A percentile compares a stretch with the other conserved stretches of the same genome.
phyloP scores from a whole-genome alignment of 345 rosid genomes.

The Aegle marmelos region DNA sequence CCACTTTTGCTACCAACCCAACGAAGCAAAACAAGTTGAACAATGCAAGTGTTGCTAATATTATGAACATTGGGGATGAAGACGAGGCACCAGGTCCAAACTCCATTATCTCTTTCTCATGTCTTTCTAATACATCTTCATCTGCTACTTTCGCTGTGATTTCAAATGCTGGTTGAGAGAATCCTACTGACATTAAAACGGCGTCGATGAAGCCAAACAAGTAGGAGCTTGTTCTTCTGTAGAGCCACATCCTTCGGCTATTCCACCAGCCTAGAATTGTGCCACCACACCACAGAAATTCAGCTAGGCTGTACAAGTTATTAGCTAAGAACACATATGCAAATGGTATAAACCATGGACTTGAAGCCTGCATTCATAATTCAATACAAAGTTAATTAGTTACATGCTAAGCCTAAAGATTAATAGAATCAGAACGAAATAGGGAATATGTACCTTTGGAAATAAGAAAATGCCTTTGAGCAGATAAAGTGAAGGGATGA shows the following conservation, averaged over 20 bases:
- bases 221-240: constrained; percentile 66
- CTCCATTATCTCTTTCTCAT: constrained; percentile 61
- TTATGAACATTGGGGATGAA: constrained; percentile 53
- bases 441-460: constrained; percentile 47
- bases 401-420: not conserved
- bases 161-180: constrained; percentile 45
- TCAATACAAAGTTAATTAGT: not conserved
- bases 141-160: constrained; percentile 69
- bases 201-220: constrained; percentile 56
- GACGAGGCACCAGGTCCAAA: constrained; percentile 70
- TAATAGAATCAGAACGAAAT: not conserved
- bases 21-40: constrained; percentile 46
- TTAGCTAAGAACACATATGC: constrained; percentile 38
- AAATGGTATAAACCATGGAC: constrained; percentile 60
- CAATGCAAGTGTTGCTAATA: constrained; percentile 61
- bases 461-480: constrained; percentile 61
- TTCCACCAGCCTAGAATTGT: constrained; percentile 76
- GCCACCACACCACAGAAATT: constrained; percentile 54
- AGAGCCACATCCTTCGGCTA: constrained; percentile 71
- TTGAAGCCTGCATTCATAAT: constrained; percentile 39
- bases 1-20: constrained; percentile 21
- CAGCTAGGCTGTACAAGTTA: constrained; percentile 40
- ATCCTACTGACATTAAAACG: constrained; percentile 38
- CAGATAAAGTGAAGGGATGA: constrained; percentile 59
- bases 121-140: constrained; percentile 45